Evolutionary conservation across 441 rosid genomes (phyloP).

Genomic region (Syzygium syzygioides): DNA sequence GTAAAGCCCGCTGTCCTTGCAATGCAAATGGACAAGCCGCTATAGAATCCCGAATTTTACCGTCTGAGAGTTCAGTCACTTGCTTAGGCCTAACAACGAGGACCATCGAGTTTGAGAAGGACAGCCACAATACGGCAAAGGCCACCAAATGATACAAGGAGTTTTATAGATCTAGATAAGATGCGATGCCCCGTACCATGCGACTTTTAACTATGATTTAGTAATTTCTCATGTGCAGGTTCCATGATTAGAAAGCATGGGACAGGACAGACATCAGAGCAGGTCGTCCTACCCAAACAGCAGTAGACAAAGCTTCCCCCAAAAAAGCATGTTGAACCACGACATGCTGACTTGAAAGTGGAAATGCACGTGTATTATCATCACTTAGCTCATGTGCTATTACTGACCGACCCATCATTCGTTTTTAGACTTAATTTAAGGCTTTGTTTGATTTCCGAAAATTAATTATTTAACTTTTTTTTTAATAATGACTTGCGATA

Average conservation of each 20-base stretch:
- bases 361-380: background rate
- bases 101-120: background rate
- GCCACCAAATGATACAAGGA: background rate
- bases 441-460: too few species aligned
- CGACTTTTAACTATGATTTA: background rate
- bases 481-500: too few species aligned
- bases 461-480: too few species aligned
- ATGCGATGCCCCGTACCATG: background rate
- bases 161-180: background rate
- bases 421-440: background rate
- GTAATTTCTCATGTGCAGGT: rapidly evolving
- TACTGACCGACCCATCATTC: background rate
- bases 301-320: background rate
- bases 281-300: background rate
- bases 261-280: background rate
- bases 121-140: background rate
- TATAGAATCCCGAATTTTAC: too few species aligned
- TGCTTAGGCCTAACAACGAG: background rate
- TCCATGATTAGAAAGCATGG: background rate
- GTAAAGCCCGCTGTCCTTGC: too few species aligned
- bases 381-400: background rate
- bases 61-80: background rate
- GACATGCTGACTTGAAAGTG: background rate
- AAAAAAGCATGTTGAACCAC: background rate
- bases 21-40: too few species aligned